Percentiles rank a stretch among this genome's conserved stretches.
phyloP scores from a whole-genome alignment of 176 grass and related monocot genomes.

The Dendrocalamus sinicus region DNA sequence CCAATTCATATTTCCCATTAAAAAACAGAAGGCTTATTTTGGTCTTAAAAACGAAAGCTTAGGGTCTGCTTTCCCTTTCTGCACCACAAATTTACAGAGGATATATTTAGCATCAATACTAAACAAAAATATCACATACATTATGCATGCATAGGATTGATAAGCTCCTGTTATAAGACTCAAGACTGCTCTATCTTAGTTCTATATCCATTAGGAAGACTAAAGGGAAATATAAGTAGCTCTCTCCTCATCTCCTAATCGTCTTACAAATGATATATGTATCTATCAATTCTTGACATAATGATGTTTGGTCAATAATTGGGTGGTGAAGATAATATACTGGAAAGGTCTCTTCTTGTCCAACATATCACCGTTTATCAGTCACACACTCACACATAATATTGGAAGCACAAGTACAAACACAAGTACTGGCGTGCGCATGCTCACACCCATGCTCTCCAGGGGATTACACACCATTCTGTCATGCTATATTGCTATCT shows the following conservation, averaged over 20 bases:
- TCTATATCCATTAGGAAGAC: neutral
- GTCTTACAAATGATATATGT: neutral
- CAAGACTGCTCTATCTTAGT: neutral
- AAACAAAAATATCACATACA: neutral
- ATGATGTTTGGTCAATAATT: neutral
- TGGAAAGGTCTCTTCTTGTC: neutral
- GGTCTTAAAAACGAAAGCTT: neutral
- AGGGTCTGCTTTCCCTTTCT: neutral
- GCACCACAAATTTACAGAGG: neutral
- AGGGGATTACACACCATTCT: neutral
- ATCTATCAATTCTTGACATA: neutral
- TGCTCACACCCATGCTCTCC: conserved; percentile 12
- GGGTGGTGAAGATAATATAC: neutral
- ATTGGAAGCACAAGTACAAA: conserved; percentile 33
- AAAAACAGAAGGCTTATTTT: neutral
- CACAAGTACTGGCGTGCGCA: conserved; percentile 22
- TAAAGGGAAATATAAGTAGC: neutral
- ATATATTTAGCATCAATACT: neutral
- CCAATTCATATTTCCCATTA: neutral
- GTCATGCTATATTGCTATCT: neutral
- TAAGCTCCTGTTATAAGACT: neutral
- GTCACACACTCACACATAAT: neutral
- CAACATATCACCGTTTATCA: neutral
- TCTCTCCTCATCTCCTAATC: neutral
- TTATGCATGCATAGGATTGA: neutral